These are phyloP conservation scores for Botryotinia calthae DNA, from an alignment of 2,329 filamentous ascomycete genomes.

Conservation along the genomic window DNA sequence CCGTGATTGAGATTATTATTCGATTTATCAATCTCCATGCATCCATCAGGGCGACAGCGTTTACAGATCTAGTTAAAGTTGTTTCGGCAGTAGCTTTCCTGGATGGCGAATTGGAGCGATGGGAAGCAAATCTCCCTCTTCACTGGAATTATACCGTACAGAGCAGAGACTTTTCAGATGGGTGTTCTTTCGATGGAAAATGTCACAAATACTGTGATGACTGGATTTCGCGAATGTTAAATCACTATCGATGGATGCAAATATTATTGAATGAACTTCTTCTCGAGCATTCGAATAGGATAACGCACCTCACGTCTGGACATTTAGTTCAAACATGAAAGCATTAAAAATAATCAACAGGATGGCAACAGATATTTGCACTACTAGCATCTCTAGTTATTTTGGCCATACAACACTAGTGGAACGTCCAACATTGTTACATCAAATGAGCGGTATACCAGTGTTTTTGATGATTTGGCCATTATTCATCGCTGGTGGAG, in stretches of 20 bases:
- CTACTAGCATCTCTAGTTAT: constrained; percentile 25
- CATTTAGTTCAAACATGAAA: constrained; percentile 22
- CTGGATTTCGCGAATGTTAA: constrained; percentile 32
- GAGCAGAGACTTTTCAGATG: not conserved
- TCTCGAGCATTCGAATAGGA: constrained; percentile 22
- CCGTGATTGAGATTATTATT: constrained; percentile 17
- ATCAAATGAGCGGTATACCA: constrained; percentile 24
- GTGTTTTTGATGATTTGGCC: constrained; percentile 30
- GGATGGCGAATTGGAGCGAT: constrained; percentile 27
- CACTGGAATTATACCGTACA: constrained; percentile 24
- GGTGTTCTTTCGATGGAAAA: constrained; percentile 23
- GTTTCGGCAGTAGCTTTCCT: constrained; percentile 22
- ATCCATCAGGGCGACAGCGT: constrained; percentile 11
- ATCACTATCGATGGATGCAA: constrained; percentile 31
- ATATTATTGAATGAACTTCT: constrained; percentile 32
- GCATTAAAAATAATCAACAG: constrained; percentile 24
- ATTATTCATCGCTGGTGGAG: constrained; percentile 28
- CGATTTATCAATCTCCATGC: constrained; percentile 27
- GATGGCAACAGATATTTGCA: constrained; percentile 32
- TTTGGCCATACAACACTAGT: constrained; percentile 18
- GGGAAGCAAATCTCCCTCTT: constrained; percentile 27
- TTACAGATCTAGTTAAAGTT: constrained; percentile 16
- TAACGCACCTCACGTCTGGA: constrained; percentile 22
- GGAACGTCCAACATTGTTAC: not conserved
- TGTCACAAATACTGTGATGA: constrained; percentile 29